Base-by-base conservation (phyloP, 768 basidiomycete species). In the Pulveroboletus sp. region DNA sequence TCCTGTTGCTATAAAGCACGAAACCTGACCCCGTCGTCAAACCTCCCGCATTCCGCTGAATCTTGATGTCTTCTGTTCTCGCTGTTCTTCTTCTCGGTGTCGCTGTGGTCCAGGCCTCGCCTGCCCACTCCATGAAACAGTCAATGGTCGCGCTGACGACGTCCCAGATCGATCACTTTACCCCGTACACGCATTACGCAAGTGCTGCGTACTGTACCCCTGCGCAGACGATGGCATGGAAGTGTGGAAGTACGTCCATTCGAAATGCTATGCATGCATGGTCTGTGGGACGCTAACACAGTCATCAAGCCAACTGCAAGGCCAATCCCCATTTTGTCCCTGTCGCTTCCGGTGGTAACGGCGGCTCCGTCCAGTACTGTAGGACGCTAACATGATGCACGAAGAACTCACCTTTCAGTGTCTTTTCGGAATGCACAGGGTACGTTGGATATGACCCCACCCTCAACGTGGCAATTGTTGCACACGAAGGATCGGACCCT, bases 381-480 rank as follows among this genome's bases (percentile, higher is more conserved):
- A 29, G 59, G 64, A 26, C 2, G 6, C 4, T 22, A 6, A 12
- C 16, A 16, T 48, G 9, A 32, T n/a, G n/a, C 2, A 2, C 19
- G n/a, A 16, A 14, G 19, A 29, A 4, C 2, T 17, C 24, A 1
- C n/a, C 43, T 50, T 5, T 39, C 6, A 16, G 35, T n/a, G 38
- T 37, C 7, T 34, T 22, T 37, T 19, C 11, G n/a, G 36, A 29
- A 46, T 22, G 23, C 6, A 24, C 22, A 80, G 79, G 78, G 78
- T 79, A 67, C 45, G 79, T 81, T 24, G 79, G 79, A n/a, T 80
- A 68, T 51, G 75, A 75, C 48, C 71, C 77, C 0, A 61, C 52
- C 1, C 57, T 74, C 24, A 2, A 59, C 9, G 64, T 61, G 3
- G 71, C 73, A 29, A 68, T 74, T 38, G 70, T 73, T 5, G 50